Percentiles rank a stretch among this genome's conserved stretches.
Conservation (phyloP, 2,329 filamentous ascomycete species). For the Cytospora piceae region DNA sequence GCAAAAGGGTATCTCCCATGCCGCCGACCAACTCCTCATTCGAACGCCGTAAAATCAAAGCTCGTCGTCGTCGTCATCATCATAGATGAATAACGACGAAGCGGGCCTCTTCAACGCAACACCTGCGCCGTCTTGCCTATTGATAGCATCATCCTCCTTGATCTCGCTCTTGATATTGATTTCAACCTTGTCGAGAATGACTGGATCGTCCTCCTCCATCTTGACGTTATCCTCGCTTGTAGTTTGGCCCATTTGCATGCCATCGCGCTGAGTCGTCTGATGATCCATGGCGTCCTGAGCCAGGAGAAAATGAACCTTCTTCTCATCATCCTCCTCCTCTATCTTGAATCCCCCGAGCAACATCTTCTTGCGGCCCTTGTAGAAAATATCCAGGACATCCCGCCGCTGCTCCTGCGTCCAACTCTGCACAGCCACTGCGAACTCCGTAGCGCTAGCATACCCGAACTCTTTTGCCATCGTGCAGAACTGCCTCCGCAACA, state of each 20-base stretch:
- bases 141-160: conserved; percentile 3
- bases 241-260: conserved; percentile 4
- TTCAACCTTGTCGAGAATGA: background rate
- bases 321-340: conserved; percentile 31
- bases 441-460: conserved; percentile 76
- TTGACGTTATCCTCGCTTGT: background rate
- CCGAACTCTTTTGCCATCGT: conserved; percentile 83
- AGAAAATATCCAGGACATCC: conserved; percentile 80
- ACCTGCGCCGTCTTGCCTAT: background rate
- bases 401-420: conserved; percentile 85
- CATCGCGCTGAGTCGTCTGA: conserved; percentile 8
- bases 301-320: conserved; percentile 23
- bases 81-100: conserved; percentile 28
- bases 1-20: conserved; percentile 25
- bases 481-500: conserved; percentile 83
- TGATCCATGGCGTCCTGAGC: conserved; percentile 22
- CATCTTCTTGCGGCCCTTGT: conserved; percentile 65
- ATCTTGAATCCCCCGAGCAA: conserved; percentile 40
- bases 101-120: conserved; percentile 11
- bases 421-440: conserved; percentile 86
- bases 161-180: conserved; percentile 4
- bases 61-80: conserved; percentile 25
- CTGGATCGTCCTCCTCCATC: conserved; percentile 34
- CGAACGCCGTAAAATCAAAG: conserved; percentile 22
- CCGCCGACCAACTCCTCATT: background rate